Base-by-base conservation (phyloP, 73 alveolate genomes). In the Paramecium octaurelia region DNA sequence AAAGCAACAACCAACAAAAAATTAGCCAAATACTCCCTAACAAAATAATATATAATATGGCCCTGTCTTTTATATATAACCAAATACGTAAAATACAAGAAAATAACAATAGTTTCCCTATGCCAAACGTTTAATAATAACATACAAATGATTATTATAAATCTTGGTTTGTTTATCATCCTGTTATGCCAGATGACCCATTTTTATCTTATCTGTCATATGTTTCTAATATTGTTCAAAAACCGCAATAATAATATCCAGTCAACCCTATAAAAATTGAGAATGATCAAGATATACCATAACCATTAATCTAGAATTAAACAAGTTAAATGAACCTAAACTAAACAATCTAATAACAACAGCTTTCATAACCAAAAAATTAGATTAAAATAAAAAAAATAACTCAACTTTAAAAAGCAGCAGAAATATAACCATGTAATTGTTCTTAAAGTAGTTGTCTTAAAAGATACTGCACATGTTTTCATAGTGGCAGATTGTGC, bases 401-500 rank as follows among this genome's bases (percentile, higher is more conserved):
- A 18, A 23, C 34, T 18, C 1, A 54, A 4, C 1, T 16, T 5
- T 54, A 20, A 3, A 54, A 54, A 54, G 35, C 20, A 18, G 1
- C 69, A 18, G 69, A 54, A 3, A n/a, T 18, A 2, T 54, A 54
- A 20, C 91, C 91, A 12, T 80, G 91, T 46, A 43, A 80, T 80
- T 80, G 91, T 42, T 31, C 76, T 12, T 20, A 80, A 24, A 80
- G 76, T 31, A 46, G 46, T 42, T 80, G 91, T 18, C 76, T 80
- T 9, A 80, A 80, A 80, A 40, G 91, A 24, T 80, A 80, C n/a
- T 80, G 91, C 44, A n/a, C 54, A 6, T 80, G 91, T 27, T 80
- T 80, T 80, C 91, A 80, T 35, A 44, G 76, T 46, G 91, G 91
- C 3, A 44, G 75, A 48, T 44, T 44, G 91, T 80, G 91, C 0